These are phyloP conservation scores for Pseudonitzschia pungens DNA, from an alignment of 108 stramenopile genomes.

Conservation along the genomic window DNA sequence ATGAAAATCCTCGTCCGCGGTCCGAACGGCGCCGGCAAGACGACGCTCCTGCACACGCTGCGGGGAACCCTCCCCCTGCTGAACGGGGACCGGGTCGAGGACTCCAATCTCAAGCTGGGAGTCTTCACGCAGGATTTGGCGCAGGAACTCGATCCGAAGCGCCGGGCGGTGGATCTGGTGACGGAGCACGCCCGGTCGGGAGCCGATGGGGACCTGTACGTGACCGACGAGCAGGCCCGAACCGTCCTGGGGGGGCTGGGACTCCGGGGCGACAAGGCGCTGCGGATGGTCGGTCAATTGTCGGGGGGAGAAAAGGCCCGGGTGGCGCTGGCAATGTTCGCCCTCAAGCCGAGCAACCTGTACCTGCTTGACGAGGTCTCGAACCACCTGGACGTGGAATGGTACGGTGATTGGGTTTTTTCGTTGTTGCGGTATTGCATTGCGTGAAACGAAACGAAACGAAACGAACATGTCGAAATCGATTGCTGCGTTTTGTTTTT, in stretches of 20 bases:
- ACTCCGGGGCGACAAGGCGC: conserved; percentile 75
- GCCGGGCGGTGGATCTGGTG: conserved; percentile 74
- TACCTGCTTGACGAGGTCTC: conserved; percentile 72
- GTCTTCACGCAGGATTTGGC: conserved; percentile 89
- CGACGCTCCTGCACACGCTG: conserved; percentile 83
- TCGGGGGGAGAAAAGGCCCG: conserved; percentile 86
- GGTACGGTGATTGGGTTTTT: conserved; percentile 40
- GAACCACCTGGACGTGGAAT: conserved; percentile 58
- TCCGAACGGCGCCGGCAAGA: conserved; percentile 89
- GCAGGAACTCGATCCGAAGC: conserved; percentile 72
- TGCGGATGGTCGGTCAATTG: conserved; percentile 52
- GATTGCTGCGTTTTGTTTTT: too few relatives aligned
- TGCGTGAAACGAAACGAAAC: too few relatives aligned
- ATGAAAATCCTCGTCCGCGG: conserved; percentile 75
- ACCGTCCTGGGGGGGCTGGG: conserved; percentile 78
- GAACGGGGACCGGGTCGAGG: conserved; percentile 62
- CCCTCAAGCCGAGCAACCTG: conserved; percentile 78
- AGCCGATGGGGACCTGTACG: conserved; percentile 61
- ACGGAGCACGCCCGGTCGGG: conserved; percentile 70
- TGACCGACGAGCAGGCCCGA: conserved; percentile 75
- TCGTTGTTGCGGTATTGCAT: too few relatives aligned
- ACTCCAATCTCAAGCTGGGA: conserved; percentile 61
- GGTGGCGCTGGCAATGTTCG: conserved; percentile 82
- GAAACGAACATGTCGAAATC: too few relatives aligned
- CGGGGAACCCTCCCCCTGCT: conserved; percentile 76